phyloP scores from a whole-genome alignment of 2,329 filamentous ascomycete genomes.

The Colletotrichum musae region DNA sequence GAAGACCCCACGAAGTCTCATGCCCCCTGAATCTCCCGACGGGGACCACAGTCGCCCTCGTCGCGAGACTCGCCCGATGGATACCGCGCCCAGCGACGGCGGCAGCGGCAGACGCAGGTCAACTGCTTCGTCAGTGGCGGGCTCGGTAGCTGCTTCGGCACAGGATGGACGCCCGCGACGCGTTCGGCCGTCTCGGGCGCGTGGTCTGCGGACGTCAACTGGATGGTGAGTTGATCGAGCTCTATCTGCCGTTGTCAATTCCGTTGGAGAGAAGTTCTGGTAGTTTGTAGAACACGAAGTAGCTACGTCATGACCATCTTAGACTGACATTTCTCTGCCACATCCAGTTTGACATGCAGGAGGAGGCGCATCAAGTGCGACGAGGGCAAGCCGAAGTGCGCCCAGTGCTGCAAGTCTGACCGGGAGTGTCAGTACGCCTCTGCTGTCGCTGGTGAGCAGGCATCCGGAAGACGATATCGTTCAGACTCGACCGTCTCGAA shows the following conservation, averaged over 20 bases:
- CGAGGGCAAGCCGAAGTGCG: slow-evolving; percentile 50
- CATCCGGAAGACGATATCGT: neutral
- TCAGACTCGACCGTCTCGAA: neutral
- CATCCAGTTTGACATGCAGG: slow-evolving; percentile 52
- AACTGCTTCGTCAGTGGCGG: slow-evolving; percentile 16
- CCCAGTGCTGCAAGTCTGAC: slow-evolving; percentile 47
- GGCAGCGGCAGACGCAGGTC: slow-evolving; percentile 7
- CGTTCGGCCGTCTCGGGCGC: slow-evolving; percentile 29
- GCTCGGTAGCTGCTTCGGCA: slow-evolving; percentile 1
- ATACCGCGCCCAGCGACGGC: neutral
- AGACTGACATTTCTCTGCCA: neutral
- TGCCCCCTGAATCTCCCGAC: neutral
- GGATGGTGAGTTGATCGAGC: slow-evolving; percentile 21
- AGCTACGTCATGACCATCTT: neutral
- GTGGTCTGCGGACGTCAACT: slow-evolving; percentile 31
- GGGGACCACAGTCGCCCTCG: neutral
- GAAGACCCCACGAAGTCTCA: neutral
- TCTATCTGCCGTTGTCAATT: neutral
- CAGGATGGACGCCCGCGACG: slow-evolving; percentile 20
- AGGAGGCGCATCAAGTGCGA: slow-evolving; percentile 53
- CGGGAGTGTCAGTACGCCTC: slow-evolving; percentile 22
- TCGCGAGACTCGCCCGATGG: slow-evolving; percentile 23
- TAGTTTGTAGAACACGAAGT: neutral
- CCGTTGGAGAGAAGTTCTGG: no score
- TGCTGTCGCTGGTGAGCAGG: neutral